Percentiles rank a stretch among this genome's conserved stretches.
These are phyloP conservation scores for Oryza coarctata DNA, from an alignment of 176 grass and related monocot species.

Conservation along the genomic window DNA sequence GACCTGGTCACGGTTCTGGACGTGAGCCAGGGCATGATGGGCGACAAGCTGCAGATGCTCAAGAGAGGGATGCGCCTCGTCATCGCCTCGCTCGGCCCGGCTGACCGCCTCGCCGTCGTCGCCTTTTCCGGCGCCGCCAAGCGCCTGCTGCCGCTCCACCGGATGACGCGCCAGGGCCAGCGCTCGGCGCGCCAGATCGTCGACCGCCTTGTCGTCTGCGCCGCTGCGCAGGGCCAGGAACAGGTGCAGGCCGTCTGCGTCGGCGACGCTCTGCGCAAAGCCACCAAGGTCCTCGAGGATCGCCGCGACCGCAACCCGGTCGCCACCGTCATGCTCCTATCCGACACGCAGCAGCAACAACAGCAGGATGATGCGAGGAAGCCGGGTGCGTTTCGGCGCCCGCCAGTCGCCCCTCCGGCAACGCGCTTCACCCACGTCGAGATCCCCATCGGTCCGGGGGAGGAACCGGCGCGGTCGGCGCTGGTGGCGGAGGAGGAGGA, in stretches of 20 bases:
- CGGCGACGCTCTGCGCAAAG: slow-evolving; percentile 81
- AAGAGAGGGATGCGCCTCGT: slow-evolving; percentile 83
- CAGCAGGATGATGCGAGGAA: slow-evolving; percentile 43
- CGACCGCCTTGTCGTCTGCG: slow-evolving; percentile 69
- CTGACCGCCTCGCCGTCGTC: slow-evolving; percentile 79
- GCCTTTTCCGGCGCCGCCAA: slow-evolving; percentile 88
- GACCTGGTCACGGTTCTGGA: slow-evolving; percentile 94
- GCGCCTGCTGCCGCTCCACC: slow-evolving; percentile 67
- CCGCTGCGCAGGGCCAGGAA: slow-evolving; percentile 34
- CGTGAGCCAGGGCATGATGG: slow-evolving; percentile 80
- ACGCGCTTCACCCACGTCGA: slow-evolving; percentile 78
- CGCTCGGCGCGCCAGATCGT: slow-evolving; percentile 75
- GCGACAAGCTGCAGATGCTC: slow-evolving; percentile 87
- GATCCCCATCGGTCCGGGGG: slow-evolving; percentile 55
- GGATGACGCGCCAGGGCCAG: slow-evolving; percentile 87
- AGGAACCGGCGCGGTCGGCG: slow-evolving; percentile 21
- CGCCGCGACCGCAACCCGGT: slow-evolving; percentile 79
- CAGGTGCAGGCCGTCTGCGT: slow-evolving; percentile 44
- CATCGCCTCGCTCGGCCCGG: slow-evolving; percentile 63
- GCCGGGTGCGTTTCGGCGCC: slow-evolving; percentile 9
- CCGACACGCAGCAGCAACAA: slow-evolving; percentile 60
- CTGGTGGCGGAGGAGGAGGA: slow-evolving; percentile 12
- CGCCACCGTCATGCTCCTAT: slow-evolving; percentile 93
- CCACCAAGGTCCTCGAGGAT: slow-evolving; percentile 91
- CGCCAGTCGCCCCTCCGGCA: slow-evolving; percentile 37